phyloP scores from a whole-genome alignment of 176 grass and related monocot species.

The Cymbopogon citratus region DNA sequence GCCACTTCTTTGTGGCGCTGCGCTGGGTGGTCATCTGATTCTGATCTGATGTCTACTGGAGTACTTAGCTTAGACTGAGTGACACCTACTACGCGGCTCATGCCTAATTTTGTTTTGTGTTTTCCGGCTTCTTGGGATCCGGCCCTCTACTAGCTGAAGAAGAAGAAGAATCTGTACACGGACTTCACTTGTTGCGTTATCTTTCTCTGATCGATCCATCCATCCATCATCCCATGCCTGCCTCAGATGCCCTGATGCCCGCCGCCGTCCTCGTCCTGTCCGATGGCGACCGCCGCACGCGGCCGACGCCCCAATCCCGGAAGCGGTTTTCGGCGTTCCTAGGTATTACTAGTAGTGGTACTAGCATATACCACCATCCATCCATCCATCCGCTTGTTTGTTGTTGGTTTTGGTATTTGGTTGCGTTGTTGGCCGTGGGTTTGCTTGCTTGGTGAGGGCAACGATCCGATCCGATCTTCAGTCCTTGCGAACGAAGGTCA shows the following conservation, averaged over 20 bases:
- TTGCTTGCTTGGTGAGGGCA: no score
- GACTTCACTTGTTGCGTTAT: neutral
- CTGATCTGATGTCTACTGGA: slow-evolving; percentile 22
- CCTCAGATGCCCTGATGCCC: neutral
- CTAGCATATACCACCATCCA: neutral
- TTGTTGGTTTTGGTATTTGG: neutral
- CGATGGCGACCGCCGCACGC: slow-evolving; percentile 36
- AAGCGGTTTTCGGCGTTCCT: neutral
- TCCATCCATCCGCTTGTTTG: neutral
- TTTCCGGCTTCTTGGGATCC: slow-evolving; percentile 18
- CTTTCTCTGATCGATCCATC: neutral
- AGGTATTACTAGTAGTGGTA: neutral
- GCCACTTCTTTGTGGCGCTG: slow-evolving; percentile 52
- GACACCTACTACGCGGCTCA: slow-evolving; percentile 2
- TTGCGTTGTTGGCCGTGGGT: neutral
- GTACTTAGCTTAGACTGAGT: slow-evolving; percentile 8
- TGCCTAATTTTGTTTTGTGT: slow-evolving; percentile 9
- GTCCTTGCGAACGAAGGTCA: slow-evolving; percentile 66
- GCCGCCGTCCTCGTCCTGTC: slow-evolving; percentile 2
- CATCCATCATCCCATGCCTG: neutral
- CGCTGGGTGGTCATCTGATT: neutral
- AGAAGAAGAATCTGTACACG: slow-evolving; percentile 61
- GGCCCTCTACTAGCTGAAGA: slow-evolving; percentile 27
- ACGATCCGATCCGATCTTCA: neutral
- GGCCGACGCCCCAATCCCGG: slow-evolving; percentile 14